Conservation (phyloP, 2,329 filamentous ascomycete genomes). For the Endoconidiophora laricicola region DNA sequence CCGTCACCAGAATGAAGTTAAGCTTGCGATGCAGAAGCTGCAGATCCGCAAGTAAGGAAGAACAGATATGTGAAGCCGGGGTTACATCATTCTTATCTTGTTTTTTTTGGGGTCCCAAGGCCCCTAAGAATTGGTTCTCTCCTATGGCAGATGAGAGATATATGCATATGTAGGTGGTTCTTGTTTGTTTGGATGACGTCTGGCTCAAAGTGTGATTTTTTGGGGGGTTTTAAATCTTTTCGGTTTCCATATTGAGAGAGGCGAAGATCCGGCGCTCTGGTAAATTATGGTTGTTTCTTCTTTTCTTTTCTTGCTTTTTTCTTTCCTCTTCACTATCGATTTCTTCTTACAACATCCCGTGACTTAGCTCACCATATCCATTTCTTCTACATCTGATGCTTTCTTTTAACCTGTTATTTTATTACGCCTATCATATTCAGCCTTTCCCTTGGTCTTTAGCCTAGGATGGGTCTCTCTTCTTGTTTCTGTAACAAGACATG, state of each 20-base stretch:
- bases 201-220: background rate
- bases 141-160: background rate
- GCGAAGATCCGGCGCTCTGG: too few relatives aligned
- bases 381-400: background rate
- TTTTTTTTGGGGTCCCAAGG: too few relatives aligned
- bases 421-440: too few relatives aligned
- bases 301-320: background rate
- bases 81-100: too few relatives aligned
- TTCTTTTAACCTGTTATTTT: too few relatives aligned
- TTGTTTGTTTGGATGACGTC: background rate
- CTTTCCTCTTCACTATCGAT: background rate
- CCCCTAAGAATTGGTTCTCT: background rate
- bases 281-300: background rate
- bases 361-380: background rate
- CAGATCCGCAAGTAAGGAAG: conserved; percentile 10
- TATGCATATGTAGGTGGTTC: background rate
- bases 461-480: too few relatives aligned
- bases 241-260: too few relatives aligned
- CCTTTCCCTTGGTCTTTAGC: too few relatives aligned
- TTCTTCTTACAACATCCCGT: too few relatives aligned
- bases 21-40: conserved; percentile 28
- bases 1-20: conserved; percentile 51
- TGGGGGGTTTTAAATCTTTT: too few relatives aligned
- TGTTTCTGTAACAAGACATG: too few relatives aligned
- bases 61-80: background rate